Base-by-base conservation (phyloP, 768 basidiomycete genomes). In the Mycena capillaripes region DNA sequence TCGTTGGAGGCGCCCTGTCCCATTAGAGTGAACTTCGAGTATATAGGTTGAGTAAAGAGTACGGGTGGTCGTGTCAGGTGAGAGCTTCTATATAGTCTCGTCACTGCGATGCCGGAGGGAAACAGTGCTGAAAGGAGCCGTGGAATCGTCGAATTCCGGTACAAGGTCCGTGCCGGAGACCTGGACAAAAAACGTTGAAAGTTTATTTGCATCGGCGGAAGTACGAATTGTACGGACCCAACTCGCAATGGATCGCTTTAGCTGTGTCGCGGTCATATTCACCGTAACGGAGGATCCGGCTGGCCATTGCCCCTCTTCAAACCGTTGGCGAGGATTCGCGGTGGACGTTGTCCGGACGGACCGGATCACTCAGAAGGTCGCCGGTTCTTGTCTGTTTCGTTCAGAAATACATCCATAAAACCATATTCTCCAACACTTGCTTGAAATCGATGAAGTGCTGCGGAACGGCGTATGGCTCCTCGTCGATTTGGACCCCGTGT, bases 391-490 rank as follows among this genome's bases (percentile, higher is more conserved):
- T 44, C 14, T 17, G 9, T 9, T 4, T 42, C 4, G 40, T 42
- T 42, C 40, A 42, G 36, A 44, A 14, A 6, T 17, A 44, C 7
- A 6, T 6, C 14, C 6, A 14, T 6, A 44, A 44, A 44, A 44
- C 6, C 19, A 14, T 44, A 44, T 14, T 6, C 1, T 19, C 3
- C 19, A 44, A 17, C 14, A 25, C 76, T 46, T 58, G 75, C 78
- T 40, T 66, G 10, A 75, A 76, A 70, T 81, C 78, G 14, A 81
- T 44, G 27, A 78, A 57, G 27, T 72, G 55, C 7, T 67, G 56
- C 3, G 80, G 78, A n/a, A 81, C 74, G 30, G 60, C 44, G 70
- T 69, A 81, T 1, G 78, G 78, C 16, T 69, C 68, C 12, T 36
- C 27, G 2, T 78, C 80, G 44, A 75, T 64, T 6, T 36, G 4